Evolutionary conservation across 2,329 filamentous ascomycete genomes (phyloP).

Genomic region (Aureobasidium namibiae): DNA sequence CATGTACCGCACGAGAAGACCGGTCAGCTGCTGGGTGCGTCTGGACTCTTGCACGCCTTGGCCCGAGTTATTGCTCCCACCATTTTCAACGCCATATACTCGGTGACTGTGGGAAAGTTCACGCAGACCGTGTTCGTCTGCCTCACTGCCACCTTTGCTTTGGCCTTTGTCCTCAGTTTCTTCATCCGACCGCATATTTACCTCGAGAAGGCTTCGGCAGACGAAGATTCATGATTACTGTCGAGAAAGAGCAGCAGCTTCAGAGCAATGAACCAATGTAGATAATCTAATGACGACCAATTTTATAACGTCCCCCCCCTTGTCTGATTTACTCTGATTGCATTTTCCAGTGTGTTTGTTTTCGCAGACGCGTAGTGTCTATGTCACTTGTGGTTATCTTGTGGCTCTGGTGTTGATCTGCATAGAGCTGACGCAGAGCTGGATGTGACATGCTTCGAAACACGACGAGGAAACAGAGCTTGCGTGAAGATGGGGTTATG

Average conservation of each 20-base stretch:
- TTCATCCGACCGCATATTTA: slow-evolving; percentile 67
- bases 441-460: not conserved
- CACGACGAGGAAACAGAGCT: not conserved
- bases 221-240: not conserved
- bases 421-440: not conserved
- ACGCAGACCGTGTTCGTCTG: slow-evolving; percentile 79
- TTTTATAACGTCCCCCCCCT: not conserved
- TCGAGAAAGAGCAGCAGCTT: not conserved
- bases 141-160: slow-evolving; percentile 56
- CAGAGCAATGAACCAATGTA: not conserved
- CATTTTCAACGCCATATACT: slow-evolving; percentile 80
- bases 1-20: slow-evolving; percentile 77
- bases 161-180: slow-evolving; percentile 59
- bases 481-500: not conserved
- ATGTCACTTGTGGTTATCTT: not conserved
- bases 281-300: not conserved
- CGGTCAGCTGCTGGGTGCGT: slow-evolving; percentile 81
- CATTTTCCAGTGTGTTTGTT: not conserved
- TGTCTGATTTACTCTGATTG: not conserved
- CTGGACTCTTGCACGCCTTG: slow-evolving; percentile 76
- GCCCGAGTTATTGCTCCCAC: slow-evolving; percentile 71
- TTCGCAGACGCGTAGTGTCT: not conserved
- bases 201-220: slow-evolving; percentile 27
- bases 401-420: not conserved
- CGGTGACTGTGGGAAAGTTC: slow-evolving; percentile 66